Base-by-base conservation (phyloP, 2,329 filamentous ascomycete genomes). In the Clonostachys chloroleuca region DNA sequence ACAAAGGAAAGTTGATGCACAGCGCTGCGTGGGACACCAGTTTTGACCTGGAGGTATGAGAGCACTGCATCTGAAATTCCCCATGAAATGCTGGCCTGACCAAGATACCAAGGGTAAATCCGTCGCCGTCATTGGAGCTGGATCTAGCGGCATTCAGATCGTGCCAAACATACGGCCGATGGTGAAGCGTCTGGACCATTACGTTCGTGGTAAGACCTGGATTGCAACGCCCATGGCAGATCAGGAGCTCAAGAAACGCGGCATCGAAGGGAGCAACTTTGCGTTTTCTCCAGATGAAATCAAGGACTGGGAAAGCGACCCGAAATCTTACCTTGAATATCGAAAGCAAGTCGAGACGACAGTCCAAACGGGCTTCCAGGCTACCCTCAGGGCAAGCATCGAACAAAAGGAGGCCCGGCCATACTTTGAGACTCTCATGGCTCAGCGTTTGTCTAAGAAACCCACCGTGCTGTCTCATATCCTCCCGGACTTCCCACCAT, bases 61-160 rank as follows among this genome's bases (percentile, higher is more conserved):
- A 68, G n/a, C n/a, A n/a, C n/a, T n/a, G n/a, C n/a, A n/a, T n/a
- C n/a, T n/a, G n/a, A n/a, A n/a, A n/a, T n/a, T n/a, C n/a, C n/a
- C n/a, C n/a, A n/a, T n/a, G n/a, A n/a, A n/a, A n/a, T n/a, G n/a
- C n/a, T n/a, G n/a, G n/a, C n/a, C n/a, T n/a, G n/a, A n/a, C n/a
- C n/a, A n/a, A n/a, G n/a, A n/a, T n/a, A n/a, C n/a, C n/a, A n/a
- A 65, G n/a, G 70, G 67, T 50, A 81, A 80, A 56, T 68, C 63
- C 0, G 70, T 81, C 7, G 76, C 72, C 3, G 65, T 83, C 14
- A 78, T 83, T 44, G 78, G 78, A 9, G 81, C 77, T 45, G 77
- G 77, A 7, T 68, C 77, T 16, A 77, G 75, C 1, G 78, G 75
- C 1, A 68, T 81, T 12, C 78, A 82, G 51, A 63, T 81, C 24